Conservation (phyloP, 345 rosid genomes). For the Lepidium didymum region DNA sequence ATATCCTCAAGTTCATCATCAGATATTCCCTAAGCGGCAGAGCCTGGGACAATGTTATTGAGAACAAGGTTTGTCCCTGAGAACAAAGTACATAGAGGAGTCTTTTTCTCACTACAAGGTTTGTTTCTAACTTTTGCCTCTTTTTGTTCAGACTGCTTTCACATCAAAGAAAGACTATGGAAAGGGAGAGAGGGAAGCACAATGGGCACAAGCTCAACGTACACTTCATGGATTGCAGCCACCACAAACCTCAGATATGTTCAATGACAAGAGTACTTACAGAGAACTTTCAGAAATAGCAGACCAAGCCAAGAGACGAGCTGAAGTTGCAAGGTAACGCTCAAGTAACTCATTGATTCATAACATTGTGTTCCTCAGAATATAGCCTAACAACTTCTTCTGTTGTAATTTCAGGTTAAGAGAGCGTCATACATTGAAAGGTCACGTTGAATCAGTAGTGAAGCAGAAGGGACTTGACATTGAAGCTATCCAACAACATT, state of each 20-base stretch:
- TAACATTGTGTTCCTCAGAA: neutral
- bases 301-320: constrained; percentile 85
- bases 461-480: constrained; percentile 91
- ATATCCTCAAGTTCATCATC: constrained; percentile 63
- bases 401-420: constrained; percentile 48
- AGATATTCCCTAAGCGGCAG: constrained; percentile 66
- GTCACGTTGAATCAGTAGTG: constrained; percentile 91
- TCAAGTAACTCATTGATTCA: neutral
- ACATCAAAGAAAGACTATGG: constrained; percentile 86
- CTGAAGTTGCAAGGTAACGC: constrained; percentile 80
- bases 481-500: constrained; percentile 80
- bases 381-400: neutral
- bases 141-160: constrained; percentile 65
- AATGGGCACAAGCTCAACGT: constrained; percentile 84
- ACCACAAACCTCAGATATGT: constrained; percentile 37
- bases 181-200: constrained; percentile 79
- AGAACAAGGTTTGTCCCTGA: constrained; percentile 46
- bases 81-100: neutral
- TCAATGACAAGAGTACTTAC: constrained; percentile 52
- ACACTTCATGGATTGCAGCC: constrained; percentile 76
- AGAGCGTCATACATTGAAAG: constrained; percentile 86
- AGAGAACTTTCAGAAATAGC: constrained; percentile 76
- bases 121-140: constrained; percentile 2
- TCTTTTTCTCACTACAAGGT: neutral
- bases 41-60: constrained; percentile 76